These are phyloP conservation scores for Fusarium redolens DNA, from an alignment of 2,329 filamentous ascomycete species.

Conservation along the genomic window DNA sequence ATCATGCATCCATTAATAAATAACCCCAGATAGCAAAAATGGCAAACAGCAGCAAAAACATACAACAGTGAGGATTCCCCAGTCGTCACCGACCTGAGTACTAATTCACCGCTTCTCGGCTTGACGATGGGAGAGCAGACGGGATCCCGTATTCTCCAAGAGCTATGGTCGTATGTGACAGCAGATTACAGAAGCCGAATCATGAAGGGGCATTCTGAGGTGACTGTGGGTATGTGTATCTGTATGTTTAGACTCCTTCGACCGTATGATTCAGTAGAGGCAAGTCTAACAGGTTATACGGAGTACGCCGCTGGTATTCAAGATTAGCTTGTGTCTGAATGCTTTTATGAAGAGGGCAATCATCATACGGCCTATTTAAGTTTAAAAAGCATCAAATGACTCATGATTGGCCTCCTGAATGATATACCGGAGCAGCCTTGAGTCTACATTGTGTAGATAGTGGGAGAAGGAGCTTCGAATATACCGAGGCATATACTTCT, in stretches of 20 bases:
- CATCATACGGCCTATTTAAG: background rate
- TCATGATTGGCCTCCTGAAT: background rate
- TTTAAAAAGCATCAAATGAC: background rate
- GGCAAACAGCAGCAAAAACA: background rate
- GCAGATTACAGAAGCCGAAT: no score
- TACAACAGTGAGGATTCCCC: slow-evolving; percentile 4
- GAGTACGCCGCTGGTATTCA: background rate
- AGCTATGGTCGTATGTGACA: slow-evolving; percentile 5
- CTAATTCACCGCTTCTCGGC: slow-evolving; percentile 4
- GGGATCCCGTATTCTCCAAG: slow-evolving; percentile 1
- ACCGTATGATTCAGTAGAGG: no score
- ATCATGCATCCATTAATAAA: no score
- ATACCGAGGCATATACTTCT: no score
- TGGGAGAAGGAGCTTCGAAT: no score
- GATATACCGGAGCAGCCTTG: background rate
- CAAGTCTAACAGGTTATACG: background rate
- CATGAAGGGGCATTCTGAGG: background rate
- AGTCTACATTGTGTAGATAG: background rate
- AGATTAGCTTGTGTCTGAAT: background rate
- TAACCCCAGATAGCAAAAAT: background rate
- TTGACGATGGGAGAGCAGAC: slow-evolving; percentile 1
- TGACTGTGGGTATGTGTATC: background rate
- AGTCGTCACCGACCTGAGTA: slow-evolving; percentile 1
- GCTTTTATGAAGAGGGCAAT: background rate
- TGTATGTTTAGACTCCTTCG: no score